These are phyloP conservation scores for Stellera chamaejasme DNA, from an alignment of 345 rosid genomes.

Conservation along the genomic window DNA sequence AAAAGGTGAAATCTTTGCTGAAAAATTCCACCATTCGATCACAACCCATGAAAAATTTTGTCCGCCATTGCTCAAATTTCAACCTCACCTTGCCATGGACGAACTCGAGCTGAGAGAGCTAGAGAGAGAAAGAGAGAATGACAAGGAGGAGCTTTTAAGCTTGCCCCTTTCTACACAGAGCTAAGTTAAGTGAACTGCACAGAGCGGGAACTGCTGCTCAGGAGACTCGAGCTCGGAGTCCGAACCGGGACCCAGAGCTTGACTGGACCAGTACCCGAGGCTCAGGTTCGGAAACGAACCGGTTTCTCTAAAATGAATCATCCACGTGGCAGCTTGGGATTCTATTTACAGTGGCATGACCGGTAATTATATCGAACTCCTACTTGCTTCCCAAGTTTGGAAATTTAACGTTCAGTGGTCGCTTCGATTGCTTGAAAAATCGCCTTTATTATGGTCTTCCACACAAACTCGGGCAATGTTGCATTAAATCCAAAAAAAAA, in stretches of 20 bases:
- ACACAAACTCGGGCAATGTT: too few relatives aligned
- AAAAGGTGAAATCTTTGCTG: background rate
- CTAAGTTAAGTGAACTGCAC: slow-evolving; percentile 25
- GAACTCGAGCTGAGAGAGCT: slow-evolving; percentile 7
- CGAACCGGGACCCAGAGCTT: slow-evolving; percentile 28
- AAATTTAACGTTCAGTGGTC: background rate
- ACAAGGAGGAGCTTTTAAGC: slow-evolving; percentile 5
- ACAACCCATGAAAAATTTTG: slow-evolving; percentile 2
- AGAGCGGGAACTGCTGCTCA: slow-evolving; percentile 16
- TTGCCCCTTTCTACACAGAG: slow-evolving; percentile 22
- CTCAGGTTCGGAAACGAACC: slow-evolving; percentile 25
- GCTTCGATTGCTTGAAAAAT: background rate
- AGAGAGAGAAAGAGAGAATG: background rate
- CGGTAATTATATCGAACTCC: slow-evolving; percentile 24
- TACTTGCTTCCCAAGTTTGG: slow-evolving; percentile 46
- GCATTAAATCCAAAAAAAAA: too few relatives aligned
- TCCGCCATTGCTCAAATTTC: slow-evolving; percentile 1
- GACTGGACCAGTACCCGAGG: slow-evolving; percentile 23
- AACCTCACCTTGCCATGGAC: slow-evolving; percentile 34
- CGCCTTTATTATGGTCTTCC: too few relatives aligned
- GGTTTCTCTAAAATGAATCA: slow-evolving; percentile 8
- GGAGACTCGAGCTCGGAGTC: slow-evolving; percentile 10
- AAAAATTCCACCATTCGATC: slow-evolving; percentile 1
- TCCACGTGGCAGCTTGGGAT: slow-evolving; percentile 19
- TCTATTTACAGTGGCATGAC: slow-evolving; percentile 20